Evolutionary conservation across 2,329 filamentous ascomycete species (phyloP), one percentile per base, ranked within the genome.

Genomic region (Alternaria tenuissima): DNA sequence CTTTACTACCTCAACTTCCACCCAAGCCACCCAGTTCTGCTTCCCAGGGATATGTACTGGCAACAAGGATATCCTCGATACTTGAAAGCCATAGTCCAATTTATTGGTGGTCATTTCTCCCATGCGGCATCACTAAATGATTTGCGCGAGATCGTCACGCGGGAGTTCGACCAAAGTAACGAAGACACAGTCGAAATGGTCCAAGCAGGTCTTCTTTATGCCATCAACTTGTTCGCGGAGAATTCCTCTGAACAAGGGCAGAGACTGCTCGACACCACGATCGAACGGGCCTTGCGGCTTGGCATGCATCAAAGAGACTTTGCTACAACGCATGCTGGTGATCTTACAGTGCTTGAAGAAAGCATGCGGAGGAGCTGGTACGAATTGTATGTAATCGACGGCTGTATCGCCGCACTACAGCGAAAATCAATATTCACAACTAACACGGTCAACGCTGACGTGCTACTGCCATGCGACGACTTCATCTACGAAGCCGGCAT

Each of bases 291-390:
- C 3, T 79, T 94, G 14, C 86, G 91, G 56, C 84, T 96, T 18
- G 89, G 90, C 0, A 86, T 96, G 79, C 88, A 96, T 72, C 86
- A 85, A 14, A 82, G 85, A 36, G 82, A 84, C 0, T 95, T 88
- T 75, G 89, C 91, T 1, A 79, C 81, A 0, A 77, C 82, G 3
- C 82, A 91, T 69, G 88, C 89, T 14, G 81, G 83, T 22, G 86
- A 86, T 4, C 85, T 89, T 56, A 83, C 87, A 0, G 81, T 91
- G 1, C 75, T 92, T 3, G 90, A 93, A 73, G 93, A 96, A 77
- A 92, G 89, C 75, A 89, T 91, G 86, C 86, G 92, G 12, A 85
- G 93, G 52, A 96, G 92, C 1, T 96, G 93, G 93, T 96, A 93
- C 91, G 92, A 87, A 69, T 62, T 91, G 6, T 93, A 90, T 71